Evolutionary conservation across 139 green algal genomes (phyloP).

Genomic region (Diplosphaera chodatii): DNA sequence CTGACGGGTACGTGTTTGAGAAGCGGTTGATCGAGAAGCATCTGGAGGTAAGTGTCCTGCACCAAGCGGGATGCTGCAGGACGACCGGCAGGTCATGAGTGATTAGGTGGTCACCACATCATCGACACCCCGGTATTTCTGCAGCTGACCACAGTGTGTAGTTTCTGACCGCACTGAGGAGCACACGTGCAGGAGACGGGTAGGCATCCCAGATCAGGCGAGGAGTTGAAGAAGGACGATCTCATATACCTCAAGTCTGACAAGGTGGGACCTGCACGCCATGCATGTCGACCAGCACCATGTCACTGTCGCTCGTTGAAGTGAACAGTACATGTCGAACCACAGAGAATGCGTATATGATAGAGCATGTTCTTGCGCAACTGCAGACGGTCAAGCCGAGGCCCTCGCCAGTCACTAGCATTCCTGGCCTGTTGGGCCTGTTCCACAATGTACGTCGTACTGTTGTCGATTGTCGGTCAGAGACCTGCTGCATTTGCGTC

Average conservation of each 20-base stretch:
- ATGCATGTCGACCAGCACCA: too few relatives aligned
- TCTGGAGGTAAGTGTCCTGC: slow-evolving; percentile 25
- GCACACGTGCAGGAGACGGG: slow-evolving; percentile 64
- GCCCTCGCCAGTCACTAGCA: slow-evolving; percentile 68
- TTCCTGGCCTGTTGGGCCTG: slow-evolving; percentile 84
- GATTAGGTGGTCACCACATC: too few relatives aligned
- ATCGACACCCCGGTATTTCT: background rate
- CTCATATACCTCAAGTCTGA: slow-evolving; percentile 68
- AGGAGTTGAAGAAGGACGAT: slow-evolving; percentile 69
- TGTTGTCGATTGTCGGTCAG: too few relatives aligned
- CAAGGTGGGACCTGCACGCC: slow-evolving; percentile 13
- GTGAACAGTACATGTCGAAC: too few relatives aligned
- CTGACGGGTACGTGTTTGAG: slow-evolving; percentile 87
- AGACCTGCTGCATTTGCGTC: too few relatives aligned
- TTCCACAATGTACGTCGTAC: slow-evolving; percentile 79
- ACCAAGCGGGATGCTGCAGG: background rate
- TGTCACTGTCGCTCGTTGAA: too few relatives aligned
- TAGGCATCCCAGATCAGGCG: slow-evolving; percentile 74
- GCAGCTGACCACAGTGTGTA: background rate
- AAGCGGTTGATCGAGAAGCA: slow-evolving; percentile 80
- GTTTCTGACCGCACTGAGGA: background rate
- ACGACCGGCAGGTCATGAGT: too few relatives aligned
- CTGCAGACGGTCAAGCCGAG: slow-evolving; percentile 74
- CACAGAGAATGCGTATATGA: too few relatives aligned
- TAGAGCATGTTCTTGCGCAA: background rate